Evolutionary conservation across 2,329 filamentous ascomycete genomes (phyloP).

Genomic region (Fusarium pseudograminearum): DNA sequence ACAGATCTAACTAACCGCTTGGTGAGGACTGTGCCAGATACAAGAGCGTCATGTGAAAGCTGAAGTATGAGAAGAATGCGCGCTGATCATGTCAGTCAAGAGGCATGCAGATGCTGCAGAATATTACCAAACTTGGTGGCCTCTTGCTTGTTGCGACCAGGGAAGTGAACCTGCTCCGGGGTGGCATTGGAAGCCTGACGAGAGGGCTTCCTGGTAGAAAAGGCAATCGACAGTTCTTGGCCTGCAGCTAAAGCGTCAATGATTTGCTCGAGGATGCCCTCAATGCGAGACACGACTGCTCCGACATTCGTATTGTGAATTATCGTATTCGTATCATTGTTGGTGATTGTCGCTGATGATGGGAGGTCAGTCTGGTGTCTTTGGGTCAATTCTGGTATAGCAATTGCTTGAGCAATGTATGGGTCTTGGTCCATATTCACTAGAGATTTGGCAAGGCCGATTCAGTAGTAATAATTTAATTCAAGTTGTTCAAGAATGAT

Average conservation of each 20-base stretch:
- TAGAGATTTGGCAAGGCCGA: background rate
- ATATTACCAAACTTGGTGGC: slow-evolving; percentile 64
- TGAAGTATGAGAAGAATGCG: slow-evolving; percentile 70
- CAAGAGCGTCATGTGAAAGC: slow-evolving; percentile 68
- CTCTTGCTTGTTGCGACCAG: slow-evolving; percentile 61
- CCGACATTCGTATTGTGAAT: slow-evolving; percentile 33
- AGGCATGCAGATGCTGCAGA: background rate
- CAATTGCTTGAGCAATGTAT: slow-evolving; percentile 8
- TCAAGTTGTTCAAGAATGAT: background rate
- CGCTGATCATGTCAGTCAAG: slow-evolving; percentile 54
- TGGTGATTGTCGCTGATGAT: slow-evolving; percentile 2
- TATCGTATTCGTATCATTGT: slow-evolving; percentile 45
- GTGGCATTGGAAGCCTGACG: slow-evolving; percentile 17
- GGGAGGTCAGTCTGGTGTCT: slow-evolving; percentile 1
- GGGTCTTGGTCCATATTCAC: slow-evolving; percentile 9
- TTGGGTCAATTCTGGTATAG: slow-evolving; percentile 24
- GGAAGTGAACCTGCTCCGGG: slow-evolving; percentile 56
- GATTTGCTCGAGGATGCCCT: slow-evolving; percentile 50
- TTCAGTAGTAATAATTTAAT: background rate
- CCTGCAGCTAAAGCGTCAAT: slow-evolving; percentile 46
- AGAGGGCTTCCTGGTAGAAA: slow-evolving; percentile 42
- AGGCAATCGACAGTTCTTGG: slow-evolving; percentile 47
- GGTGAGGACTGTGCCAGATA: slow-evolving; percentile 66
- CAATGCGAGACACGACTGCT: slow-evolving; percentile 52
- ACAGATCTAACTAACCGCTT: slow-evolving; percentile 65